A percentile compares a stretch with the other conserved stretches of the same genome.
Conservation (phyloP, 371 early-diverging fungal species). For the Funneliformis caledonium region DNA sequence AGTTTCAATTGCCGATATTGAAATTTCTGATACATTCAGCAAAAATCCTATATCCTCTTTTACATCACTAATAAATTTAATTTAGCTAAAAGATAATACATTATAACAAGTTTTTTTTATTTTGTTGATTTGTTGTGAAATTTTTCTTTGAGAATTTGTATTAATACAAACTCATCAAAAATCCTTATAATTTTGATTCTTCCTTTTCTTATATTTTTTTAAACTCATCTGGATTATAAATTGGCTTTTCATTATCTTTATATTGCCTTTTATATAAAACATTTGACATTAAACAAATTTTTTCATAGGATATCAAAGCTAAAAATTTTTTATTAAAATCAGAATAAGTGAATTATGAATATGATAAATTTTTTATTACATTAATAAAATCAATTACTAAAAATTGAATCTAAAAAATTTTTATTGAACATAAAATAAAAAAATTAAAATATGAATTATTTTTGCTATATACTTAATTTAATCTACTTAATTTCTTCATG, state of each 20-base stretch:
- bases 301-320: neutral
- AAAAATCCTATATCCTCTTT: constrained; percentile 14
- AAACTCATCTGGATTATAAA: constrained; percentile 2
- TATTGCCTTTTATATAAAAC: constrained; percentile 16
- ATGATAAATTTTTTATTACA: neutral
- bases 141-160: constrained; percentile 19
- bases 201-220: constrained; percentile 8
- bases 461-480: constrained; percentile 7
- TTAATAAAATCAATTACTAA: neutral
- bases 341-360: neutral
- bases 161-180: constrained; percentile 11
- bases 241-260: neutral
- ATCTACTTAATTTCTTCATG: constrained; percentile 23
- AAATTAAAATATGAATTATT: no score
- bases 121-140: constrained; percentile 27
- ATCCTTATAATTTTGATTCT: neutral
- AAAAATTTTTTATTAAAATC: neutral
- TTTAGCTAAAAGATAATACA: constrained; percentile 19
- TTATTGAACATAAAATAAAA: no score
- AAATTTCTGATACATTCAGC: neutral
- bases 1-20: constrained; percentile 18
- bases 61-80: neutral
- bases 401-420: no score
- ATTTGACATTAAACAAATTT: constrained; percentile 3
- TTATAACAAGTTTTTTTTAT: constrained; percentile 20